A percentile compares a stretch with the other conserved stretches of the same genome.
These are phyloP conservation scores for Echria macrotheca DNA, from an alignment of 495 filamentous ascomycete species.

Conservation along the genomic window DNA sequence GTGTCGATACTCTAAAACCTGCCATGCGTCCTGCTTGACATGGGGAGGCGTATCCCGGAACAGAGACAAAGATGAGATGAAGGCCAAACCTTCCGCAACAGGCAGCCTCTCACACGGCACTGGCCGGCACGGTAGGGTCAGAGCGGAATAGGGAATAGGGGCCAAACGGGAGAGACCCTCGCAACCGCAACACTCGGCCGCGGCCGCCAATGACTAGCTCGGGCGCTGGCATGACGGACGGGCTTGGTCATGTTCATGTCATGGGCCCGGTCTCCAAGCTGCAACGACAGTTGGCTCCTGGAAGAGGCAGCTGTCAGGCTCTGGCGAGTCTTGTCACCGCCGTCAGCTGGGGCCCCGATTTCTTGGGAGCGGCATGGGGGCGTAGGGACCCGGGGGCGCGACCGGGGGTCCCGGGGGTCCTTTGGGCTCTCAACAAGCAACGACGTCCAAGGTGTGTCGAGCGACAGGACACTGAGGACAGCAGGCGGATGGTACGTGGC, in stretches of 20 bases:
- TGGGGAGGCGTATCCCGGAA: conserved; percentile 22
- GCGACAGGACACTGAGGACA: conserved; percentile 3
- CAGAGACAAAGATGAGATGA: conserved; percentile 20
- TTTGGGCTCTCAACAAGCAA: conserved; percentile 24
- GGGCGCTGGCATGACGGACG: too few species aligned
- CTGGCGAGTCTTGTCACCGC: conserved; percentile 3
- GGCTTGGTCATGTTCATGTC: conserved; percentile 35
- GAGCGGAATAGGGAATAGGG: conserved; percentile 16
- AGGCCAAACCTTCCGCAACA: conserved; percentile 31
- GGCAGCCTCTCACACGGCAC: conserved; percentile 28
- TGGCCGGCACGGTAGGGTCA: conserved; percentile 25
- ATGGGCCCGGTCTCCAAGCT: conserved; percentile 13
- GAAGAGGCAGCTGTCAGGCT: conserved; percentile 21
- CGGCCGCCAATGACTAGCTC: too few species aligned
- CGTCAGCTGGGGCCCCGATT: conserved; percentile 22
- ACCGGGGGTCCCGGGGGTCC: conserved; percentile 16
- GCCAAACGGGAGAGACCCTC: conserved; percentile 8
- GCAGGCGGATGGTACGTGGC: conserved; percentile 25
- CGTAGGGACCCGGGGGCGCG: conserved; percentile 12
- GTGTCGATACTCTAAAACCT: conserved; percentile 19
- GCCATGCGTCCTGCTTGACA: conserved; percentile 24
- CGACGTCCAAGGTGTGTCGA: background rate
- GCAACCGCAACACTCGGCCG: too few species aligned
- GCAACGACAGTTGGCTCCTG: conserved; percentile 2
- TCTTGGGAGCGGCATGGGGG: conserved; percentile 19